These are phyloP conservation scores for Cubamyces sp. DNA, from an alignment of 768 basidiomycete species.

Conservation along the genomic window DNA sequence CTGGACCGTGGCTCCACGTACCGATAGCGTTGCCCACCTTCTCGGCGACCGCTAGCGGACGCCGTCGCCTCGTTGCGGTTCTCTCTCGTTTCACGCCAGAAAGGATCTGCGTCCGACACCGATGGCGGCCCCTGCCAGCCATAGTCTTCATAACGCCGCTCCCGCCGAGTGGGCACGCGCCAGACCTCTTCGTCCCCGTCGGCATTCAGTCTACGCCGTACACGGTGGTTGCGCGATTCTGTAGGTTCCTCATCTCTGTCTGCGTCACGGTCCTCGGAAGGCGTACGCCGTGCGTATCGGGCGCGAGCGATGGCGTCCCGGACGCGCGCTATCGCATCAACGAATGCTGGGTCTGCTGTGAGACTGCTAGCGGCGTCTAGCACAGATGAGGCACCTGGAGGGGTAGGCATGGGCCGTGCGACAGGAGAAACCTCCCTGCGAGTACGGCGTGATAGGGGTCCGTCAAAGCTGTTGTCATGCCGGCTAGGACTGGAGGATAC, in stretches of 20 bases:
- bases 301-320: conserved; percentile 5
- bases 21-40: no score
- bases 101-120: background rate
- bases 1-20: no score
- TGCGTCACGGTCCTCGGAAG: background rate
- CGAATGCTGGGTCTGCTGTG: background rate
- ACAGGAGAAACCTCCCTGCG: background rate
- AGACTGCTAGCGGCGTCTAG: background rate
- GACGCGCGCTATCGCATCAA: background rate
- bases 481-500: background rate
- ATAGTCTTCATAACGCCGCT: background rate
- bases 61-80: no score
- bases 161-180: conserved; percentile 1
- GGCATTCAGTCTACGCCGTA: conserved; percentile 24
- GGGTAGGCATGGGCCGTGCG: background rate
- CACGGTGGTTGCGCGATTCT: conserved; percentile 19
- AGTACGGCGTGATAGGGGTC: background rate
- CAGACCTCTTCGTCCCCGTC: conserved; percentile 25
- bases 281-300: background rate
- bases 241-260: conserved; percentile 4
- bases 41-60: no score
- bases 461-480: background rate
- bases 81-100: no score
- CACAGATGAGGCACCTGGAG: background rate
- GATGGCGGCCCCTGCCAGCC: background rate